A percentile compares a stretch with the other conserved stretches of the same genome.
Conservation (phyloP, 2,329 filamentous ascomycete genomes). For the Colletotrichum orbiculare region DNA sequence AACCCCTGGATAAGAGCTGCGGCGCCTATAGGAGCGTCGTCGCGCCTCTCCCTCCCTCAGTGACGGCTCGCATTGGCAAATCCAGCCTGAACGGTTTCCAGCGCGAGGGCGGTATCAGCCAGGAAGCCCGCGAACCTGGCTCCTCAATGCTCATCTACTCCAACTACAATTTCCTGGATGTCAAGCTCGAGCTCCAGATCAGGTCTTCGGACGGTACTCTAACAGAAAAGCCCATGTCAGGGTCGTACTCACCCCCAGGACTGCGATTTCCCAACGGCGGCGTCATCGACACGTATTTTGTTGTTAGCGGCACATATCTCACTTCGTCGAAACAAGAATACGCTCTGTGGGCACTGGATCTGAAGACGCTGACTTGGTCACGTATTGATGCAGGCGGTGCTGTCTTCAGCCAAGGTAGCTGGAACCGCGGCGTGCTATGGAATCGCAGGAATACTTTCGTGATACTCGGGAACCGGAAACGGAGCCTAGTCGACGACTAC, state of each 20-base stretch:
- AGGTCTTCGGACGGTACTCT: conserved; percentile 85
- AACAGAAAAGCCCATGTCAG: conserved; percentile 89
- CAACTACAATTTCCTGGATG: conserved; percentile 98
- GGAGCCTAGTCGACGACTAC: conserved; percentile 96
- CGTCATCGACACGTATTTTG: conserved; percentile 94
- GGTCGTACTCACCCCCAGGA: conserved; percentile 87
- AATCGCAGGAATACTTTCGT: conserved; percentile 94
- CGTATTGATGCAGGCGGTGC: conserved; percentile 94
- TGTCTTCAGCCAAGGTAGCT: conserved; percentile 96
- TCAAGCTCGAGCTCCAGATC: conserved; percentile 94
- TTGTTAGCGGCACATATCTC: conserved; percentile 96
- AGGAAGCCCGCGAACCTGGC: conserved; percentile 67
- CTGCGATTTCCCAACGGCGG: conserved; percentile 96
- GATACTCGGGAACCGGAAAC: conserved; percentile 91
- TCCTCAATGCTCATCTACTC: conserved; percentile 96
- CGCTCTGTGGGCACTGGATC: conserved; percentile 92
- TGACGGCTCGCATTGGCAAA: conserved; percentile 74
- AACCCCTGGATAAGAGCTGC: conserved; percentile 88
- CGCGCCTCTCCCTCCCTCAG: conserved; percentile 78
- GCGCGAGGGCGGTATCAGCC: conserved; percentile 60
- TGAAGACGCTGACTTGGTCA: conserved; percentile 90
- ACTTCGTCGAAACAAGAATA: conserved; percentile 99
- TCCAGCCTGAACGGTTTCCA: conserved; percentile 56
- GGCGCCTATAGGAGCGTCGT: conserved; percentile 97
- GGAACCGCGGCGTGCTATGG: conserved; percentile 97